Percentiles rank a stretch among this genome's conserved stretches.
Conservation (phyloP, 2,329 filamentous ascomycete genomes). For the Massarina eburnea region DNA sequence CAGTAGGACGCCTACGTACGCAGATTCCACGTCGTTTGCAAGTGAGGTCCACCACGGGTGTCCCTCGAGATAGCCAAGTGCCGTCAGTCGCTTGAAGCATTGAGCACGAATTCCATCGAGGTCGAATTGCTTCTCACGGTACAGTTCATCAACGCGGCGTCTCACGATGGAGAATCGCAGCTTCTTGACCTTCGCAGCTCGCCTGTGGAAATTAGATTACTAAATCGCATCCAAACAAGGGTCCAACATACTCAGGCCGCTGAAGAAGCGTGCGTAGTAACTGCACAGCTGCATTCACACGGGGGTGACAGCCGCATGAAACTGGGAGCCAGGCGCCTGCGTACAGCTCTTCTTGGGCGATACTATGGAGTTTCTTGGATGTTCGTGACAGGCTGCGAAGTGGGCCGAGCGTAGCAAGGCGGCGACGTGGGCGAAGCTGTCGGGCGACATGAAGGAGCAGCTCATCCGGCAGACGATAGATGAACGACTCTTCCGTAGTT, state of each 20-base stretch:
- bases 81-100: constrained; percentile 12
- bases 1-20: constrained; percentile 23
- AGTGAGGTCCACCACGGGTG: constrained; percentile 21
- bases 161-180: constrained; percentile 21
- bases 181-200: constrained; percentile 19
- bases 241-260: constrained; percentile 12
- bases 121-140: constrained; percentile 15
- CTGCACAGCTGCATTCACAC: constrained; percentile 17
- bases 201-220: neutral
- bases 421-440: constrained; percentile 1
- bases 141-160: constrained; percentile 14
- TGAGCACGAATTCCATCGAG: constrained; percentile 13
- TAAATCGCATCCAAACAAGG: neutral
- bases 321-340: constrained; percentile 15
- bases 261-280: constrained; percentile 24
- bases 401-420: neutral
- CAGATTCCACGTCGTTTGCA: constrained; percentile 25
- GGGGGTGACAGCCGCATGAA: constrained; percentile 18
- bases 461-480: constrained; percentile 22
- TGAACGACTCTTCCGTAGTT: constrained; percentile 1
- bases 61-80: constrained; percentile 11
- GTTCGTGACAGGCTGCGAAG: constrained; percentile 19
- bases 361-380: constrained; percentile 18
- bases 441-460: constrained; percentile 19
- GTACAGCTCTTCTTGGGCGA: constrained; percentile 21